Evolutionary conservation across 2,329 filamentous ascomycete genomes (phyloP), one percentile per base, ranked within the genome.

Genomic region (Xylariaceae sp.): DNA sequence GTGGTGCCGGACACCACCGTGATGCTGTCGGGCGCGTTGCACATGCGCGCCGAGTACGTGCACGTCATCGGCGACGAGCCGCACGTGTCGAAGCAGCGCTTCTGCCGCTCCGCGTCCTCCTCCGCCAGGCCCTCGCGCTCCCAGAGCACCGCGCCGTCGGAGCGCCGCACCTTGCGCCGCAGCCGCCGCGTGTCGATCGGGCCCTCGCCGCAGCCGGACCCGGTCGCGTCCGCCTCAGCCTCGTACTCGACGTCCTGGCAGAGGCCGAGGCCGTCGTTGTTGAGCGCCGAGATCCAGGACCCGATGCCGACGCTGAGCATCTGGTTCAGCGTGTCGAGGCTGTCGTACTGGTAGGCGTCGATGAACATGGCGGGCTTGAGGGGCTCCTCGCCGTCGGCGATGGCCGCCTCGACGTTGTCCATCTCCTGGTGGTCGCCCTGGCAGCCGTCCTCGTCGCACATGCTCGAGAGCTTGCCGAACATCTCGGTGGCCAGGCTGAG

Each of bases 51-150:
- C 4, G 23, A 12, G 27, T 37, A 33, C 12, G 33, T 30, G 16
- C 35, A 37, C 9, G 30, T 13, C 13, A 26, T 9, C 3, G 35
- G 35, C 5, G 3, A 19, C n/a, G n/a, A n/a, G 19, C 19, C 31
- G 16, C 35, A 37, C 13, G 11, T 15, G 25, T 37, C 35, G 11
- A 37, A n/a, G 21, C 35, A 37, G 25, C 35, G 31, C 15, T 35
- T n/a, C 16, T 12, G 14, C 14, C 24, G 19, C 22, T 17, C 17
- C 16, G 30, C 5, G 22, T 33, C 31, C 21, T 33, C 24, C 4
- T 10, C 9, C 5, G 13, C 23, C 2, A 35, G 27, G 3, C 21
- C 19, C 5, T 15, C 16, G 23, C 33, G 18, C 14, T 25, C 33
- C 33, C 33, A 36, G 8, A 31, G 24, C 3, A 36, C 17, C 14